Conservation (phyloP, 179 eudicot genomes). For the Corrigiola litoralis region DNA sequence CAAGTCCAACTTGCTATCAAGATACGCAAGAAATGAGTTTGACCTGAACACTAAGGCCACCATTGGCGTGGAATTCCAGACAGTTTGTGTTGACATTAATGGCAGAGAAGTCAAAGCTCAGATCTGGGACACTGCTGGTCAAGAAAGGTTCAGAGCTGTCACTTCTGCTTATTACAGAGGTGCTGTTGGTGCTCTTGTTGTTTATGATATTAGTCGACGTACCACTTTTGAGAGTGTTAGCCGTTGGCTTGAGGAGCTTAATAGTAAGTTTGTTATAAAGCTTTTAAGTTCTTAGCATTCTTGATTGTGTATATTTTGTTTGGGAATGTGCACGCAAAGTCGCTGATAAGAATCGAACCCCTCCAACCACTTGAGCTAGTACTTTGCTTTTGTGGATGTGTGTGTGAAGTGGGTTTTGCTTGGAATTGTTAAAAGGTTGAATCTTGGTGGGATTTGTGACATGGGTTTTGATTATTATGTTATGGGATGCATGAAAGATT, state of each 20-base stretch:
- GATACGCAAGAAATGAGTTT: slow-evolving; percentile 33
- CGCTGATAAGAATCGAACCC: no score
- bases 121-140: slow-evolving; percentile 44
- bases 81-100: slow-evolving; percentile 33
- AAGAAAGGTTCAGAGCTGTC: slow-evolving; percentile 34
- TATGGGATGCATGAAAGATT: background rate
- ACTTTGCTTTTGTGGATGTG: background rate
- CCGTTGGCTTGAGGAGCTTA: slow-evolving; percentile 36
- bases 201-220: slow-evolving; percentile 26
- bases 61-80: slow-evolving; percentile 37
- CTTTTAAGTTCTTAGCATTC: background rate
- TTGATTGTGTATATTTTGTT: background rate
- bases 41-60: slow-evolving; percentile 32
- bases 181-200: slow-evolving; percentile 38
- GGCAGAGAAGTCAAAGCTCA: slow-evolving; percentile 34
- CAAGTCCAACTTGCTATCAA: slow-evolving; percentile 23
- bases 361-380: no score
- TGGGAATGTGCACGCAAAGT: no score
- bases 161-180: slow-evolving; percentile 40
- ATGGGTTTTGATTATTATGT: background rate
- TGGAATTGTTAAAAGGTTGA: background rate
- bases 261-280: slow-evolving; percentile 9
- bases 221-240: slow-evolving; percentile 28
- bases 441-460: slow-evolving; percentile 3
- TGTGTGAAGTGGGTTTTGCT: slow-evolving; percentile 10